Evolutionary conservation across 163 green algal genomes (phyloP), one percentile per base, ranked within the genome.

Genomic region (Scenedesmus sp.): DNA sequence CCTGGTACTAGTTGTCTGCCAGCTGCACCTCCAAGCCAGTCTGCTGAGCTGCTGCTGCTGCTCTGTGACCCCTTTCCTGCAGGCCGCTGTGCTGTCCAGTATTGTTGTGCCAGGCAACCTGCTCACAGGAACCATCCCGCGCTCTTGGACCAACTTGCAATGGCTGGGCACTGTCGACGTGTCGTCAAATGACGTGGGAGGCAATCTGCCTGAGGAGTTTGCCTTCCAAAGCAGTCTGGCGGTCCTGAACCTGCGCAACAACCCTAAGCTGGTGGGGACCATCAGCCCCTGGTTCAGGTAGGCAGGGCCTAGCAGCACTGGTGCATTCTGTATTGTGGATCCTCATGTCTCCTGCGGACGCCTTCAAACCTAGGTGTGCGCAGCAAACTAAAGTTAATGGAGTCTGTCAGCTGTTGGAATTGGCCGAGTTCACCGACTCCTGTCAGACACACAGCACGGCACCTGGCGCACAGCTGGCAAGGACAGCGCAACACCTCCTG

Each of bases 211-310:
- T 0, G 40, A n/a, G 85, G 46, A 90, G 85, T 40, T 90, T 12
- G 85, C 65, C 9, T 89, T 89, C 42, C 30, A 37, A 7, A 76
- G 65, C 24, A 76, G 65, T 26, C 46, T 86, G 9, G n/a, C 46
- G 3, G 1, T 18, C 46, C 43, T 86, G 3, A 15, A 5, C 44
- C 16, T 86, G 30, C 49, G 37, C 81, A 46, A 43, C 44, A 86
- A 86, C 81, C 30, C 24, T 2, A 24, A 43, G n/a, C 20, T 87
- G 2, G 24, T 30, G 1, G 82, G 82, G 33, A 40, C 35, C 35
- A 76, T 87, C 53, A 78, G 49, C 33, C 82, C 82, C 35, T 78
- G 49, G 82, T 87, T 86, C 49, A 70, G 81, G 81, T 72, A n/a
- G 12, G 81, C 49, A 15, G 3, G 6, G 0, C 4, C 6, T 22